Conservation (phyloP, 257 asterid genomes). For the Cinchona pubescens region DNA sequence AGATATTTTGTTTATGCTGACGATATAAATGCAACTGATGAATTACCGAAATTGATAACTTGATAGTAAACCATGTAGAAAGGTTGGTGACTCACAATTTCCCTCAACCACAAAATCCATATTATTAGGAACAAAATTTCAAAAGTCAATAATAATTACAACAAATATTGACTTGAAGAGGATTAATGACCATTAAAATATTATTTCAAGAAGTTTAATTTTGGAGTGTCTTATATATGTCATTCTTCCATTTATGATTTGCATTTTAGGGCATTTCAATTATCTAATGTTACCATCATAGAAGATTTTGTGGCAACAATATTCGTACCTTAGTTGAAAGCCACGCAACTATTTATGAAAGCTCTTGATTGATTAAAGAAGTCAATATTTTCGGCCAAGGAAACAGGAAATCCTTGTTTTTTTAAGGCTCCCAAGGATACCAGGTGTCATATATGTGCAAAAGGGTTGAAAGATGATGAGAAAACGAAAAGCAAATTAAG, state of each 20-base stretch:
- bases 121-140: neutral
- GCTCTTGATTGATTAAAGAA: too few relatives aligned
- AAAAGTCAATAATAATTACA: neutral
- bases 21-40: neutral
- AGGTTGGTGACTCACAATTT: too few relatives aligned
- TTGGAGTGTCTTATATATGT: neutral
- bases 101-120: neutral
- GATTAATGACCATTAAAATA: neutral
- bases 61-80: too few relatives aligned
- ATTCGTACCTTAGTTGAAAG: neutral
- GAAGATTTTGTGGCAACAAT: neutral
- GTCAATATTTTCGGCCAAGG: too few relatives aligned
- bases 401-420: too few relatives aligned
- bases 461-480: too few relatives aligned
- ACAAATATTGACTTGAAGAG: neutral
- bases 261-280: neutral
- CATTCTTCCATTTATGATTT: neutral
- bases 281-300: neutral
- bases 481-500: too few relatives aligned
- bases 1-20: too few relatives aligned
- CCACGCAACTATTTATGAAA: neutral
- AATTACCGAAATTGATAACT: neutral
- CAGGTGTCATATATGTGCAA: too few relatives aligned
- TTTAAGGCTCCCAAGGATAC: too few relatives aligned
- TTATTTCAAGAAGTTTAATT: too few relatives aligned